Base-by-base conservation (phyloP, 345 rosid genomes). In the Salix brachista region DNA sequence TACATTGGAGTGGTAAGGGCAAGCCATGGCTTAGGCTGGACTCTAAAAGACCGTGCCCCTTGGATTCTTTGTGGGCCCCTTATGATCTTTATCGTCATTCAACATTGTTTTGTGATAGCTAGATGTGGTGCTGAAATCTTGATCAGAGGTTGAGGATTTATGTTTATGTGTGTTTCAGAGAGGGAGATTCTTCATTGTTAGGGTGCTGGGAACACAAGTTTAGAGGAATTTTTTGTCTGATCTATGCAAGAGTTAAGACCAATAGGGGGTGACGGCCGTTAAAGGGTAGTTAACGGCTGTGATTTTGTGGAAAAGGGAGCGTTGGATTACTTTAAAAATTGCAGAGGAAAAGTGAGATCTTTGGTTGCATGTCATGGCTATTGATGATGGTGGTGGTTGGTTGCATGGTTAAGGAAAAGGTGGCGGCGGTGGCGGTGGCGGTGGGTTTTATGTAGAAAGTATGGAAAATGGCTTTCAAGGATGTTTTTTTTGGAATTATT, bases 1-100 rank as follows among this genome's bases (percentile, higher is more conserved):
- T 94, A 44, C 97, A 94, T 44, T 94, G 98, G 97, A 94, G 97
- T 61, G 97, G 97, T 5, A 92, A 92, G 78, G 98, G 98, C 12
- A 94, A 92, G 85, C 96, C 96, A 0, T 91, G 97, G 97, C 87
- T 92, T 4, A 83, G 97, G 82, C 72, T 94, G 50, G 96, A 91
- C 78, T 82, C 92, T 0, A 87, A 79, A 69, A 75, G 74, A 36
- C 84, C 91, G 44, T 84, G 96, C 73, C 91, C 94, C 25, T 73
- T 89, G 88, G 98, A 91, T 83, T 73, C 84, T 0, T 39, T 94
- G 67, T 91, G 94, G 93, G 86, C 89, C 5, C 96, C 97, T 26
- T 94, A 94, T 50, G 94, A 94, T 81, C 84, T 90, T 44, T 81
- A 80, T 26, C 90, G 84, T 21, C 93, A 80, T 50, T 70, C 89